Conservation (phyloP, 208 protist genomes). For the Herpetomonas samuelpessoai region DNA sequence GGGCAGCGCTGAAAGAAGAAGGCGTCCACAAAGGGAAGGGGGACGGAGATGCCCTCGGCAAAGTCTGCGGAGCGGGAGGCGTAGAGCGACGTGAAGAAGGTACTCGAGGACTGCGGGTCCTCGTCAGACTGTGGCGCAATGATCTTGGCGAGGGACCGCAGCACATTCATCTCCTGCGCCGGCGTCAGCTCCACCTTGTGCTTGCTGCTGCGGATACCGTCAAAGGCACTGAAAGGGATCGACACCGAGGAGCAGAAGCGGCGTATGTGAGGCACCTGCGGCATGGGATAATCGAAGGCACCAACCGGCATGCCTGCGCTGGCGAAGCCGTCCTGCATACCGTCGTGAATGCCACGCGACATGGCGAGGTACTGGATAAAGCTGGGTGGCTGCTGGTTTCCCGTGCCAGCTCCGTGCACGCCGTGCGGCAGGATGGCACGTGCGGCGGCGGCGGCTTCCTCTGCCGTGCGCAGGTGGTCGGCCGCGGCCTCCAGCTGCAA, state of each 20-base stretch:
- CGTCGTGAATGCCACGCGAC: conserved; percentile 17
- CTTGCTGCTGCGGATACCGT: conserved; percentile 52
- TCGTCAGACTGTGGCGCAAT: background rate
- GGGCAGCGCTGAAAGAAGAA: conserved; percentile 75
- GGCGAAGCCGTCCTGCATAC: conserved; percentile 18
- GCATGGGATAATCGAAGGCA: conserved; percentile 29
- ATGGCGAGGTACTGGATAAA: conserved; percentile 26
- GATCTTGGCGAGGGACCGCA: conserved; percentile 61
- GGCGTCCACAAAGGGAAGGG: conserved; percentile 68
- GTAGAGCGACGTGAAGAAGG: conserved; percentile 4
- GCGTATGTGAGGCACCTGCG: conserved; percentile 41
- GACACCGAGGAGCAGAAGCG: conserved; percentile 74
- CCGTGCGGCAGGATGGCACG: background rate
- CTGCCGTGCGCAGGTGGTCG: background rate
- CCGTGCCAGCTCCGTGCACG: background rate
- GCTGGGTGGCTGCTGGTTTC: background rate
- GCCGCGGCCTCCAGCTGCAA: background rate
- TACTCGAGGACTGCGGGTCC: background rate
- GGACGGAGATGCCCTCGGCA: conserved; percentile 49
- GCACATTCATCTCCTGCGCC: conserved; percentile 52
- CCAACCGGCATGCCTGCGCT: conserved; percentile 12
- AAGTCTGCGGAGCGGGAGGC: conserved; percentile 13
- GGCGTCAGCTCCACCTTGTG: conserved; percentile 49
- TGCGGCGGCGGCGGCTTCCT: background rate
- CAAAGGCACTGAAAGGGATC: conserved; percentile 76